Percentiles rank a stretch among this genome's conserved stretches.
phyloP scores from a whole-genome alignment of 495 filamentous ascomycete species.

The Penicillium pulvis region DNA sequence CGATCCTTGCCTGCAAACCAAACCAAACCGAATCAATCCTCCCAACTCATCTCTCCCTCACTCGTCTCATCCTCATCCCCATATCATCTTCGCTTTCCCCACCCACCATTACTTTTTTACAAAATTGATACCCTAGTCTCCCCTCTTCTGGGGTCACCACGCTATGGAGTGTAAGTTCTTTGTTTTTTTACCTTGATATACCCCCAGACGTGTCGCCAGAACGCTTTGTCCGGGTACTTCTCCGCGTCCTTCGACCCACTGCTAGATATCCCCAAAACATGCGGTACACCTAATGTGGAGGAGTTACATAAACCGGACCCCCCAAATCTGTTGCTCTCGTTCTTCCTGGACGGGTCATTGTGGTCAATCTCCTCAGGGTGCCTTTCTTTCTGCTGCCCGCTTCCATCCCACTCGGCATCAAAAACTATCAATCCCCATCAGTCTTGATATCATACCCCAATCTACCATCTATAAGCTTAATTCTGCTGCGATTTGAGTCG shows the following conservation, averaged over 20 bases:
- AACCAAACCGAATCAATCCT: slow-evolving; percentile 28
- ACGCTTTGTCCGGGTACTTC: slow-evolving; percentile 45
- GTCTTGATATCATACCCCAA: slow-evolving; percentile 35
- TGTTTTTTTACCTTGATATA: slow-evolving; percentile 29
- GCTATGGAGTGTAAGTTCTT: slow-evolving; percentile 54
- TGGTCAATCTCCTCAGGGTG: slow-evolving; percentile 28
- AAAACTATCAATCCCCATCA: slow-evolving; percentile 46
- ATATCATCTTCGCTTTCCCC: slow-evolving; percentile 20
- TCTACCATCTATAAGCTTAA: slow-evolving; percentile 29
- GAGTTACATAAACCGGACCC: slow-evolving; percentile 12
- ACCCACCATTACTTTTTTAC: slow-evolving; percentile 31
- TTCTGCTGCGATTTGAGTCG: slow-evolving; percentile 35
- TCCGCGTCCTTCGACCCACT: slow-evolving; percentile 52
- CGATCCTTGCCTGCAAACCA: slow-evolving; percentile 34
- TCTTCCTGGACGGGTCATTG: slow-evolving; percentile 24
- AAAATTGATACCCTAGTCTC: slow-evolving; percentile 31
- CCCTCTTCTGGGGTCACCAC: slow-evolving; percentile 52
- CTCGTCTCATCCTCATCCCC: slow-evolving; percentile 24
- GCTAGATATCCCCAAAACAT: slow-evolving; percentile 28
- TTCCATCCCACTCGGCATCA: slow-evolving; percentile 48
- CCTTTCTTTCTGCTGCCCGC: slow-evolving; percentile 34
- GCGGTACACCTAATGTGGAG: slow-evolving; percentile 20
- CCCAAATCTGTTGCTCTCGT: slow-evolving; percentile 18
- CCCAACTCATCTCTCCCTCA: slow-evolving; percentile 31
- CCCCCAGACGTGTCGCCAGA: slow-evolving; percentile 31